Conservation (phyloP, 2,329 filamentous ascomycete genomes). For the Botrytis pseudocinerea region DNA sequence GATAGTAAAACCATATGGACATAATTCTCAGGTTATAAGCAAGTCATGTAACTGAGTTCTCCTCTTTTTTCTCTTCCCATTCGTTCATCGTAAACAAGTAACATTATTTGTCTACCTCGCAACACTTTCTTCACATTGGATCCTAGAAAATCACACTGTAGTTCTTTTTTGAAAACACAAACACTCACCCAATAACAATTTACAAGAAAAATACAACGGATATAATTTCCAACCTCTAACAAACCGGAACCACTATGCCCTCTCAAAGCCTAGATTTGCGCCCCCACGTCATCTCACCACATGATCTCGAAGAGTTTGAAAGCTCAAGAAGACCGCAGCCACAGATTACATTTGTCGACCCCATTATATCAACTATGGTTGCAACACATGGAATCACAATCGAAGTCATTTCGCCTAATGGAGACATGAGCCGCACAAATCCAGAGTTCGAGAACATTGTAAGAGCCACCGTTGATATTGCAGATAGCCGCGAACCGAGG, state of each 20-base stretch:
- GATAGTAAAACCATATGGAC: neutral
- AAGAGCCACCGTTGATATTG: neutral
- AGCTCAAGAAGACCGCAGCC: neutral
- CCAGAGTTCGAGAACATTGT: neutral
- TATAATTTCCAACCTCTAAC: neutral
- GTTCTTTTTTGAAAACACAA: neutral
- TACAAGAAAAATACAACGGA: neutral
- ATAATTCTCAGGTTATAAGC: neutral
- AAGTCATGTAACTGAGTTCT: neutral
- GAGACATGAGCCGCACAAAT: neutral
- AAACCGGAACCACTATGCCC: neutral
- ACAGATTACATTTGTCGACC: too few relatives aligned
- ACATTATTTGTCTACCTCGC: neutral
- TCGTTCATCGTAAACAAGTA: neutral
- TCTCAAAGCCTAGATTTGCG: neutral
- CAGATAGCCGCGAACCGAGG: neutral
- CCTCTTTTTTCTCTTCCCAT: neutral
- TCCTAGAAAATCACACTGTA: neutral
- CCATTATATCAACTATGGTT: neutral
- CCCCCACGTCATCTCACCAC: neutral
- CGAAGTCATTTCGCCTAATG: neutral
- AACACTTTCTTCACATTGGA: neutral
- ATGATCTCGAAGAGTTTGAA: too few relatives aligned
- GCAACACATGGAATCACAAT: neutral
- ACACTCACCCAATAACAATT: neutral